Evolutionary conservation across 768 basidiomycete genomes (phyloP), one percentile per base, ranked within the genome.

Genomic region (Daedaleopsis nitida): DNA sequence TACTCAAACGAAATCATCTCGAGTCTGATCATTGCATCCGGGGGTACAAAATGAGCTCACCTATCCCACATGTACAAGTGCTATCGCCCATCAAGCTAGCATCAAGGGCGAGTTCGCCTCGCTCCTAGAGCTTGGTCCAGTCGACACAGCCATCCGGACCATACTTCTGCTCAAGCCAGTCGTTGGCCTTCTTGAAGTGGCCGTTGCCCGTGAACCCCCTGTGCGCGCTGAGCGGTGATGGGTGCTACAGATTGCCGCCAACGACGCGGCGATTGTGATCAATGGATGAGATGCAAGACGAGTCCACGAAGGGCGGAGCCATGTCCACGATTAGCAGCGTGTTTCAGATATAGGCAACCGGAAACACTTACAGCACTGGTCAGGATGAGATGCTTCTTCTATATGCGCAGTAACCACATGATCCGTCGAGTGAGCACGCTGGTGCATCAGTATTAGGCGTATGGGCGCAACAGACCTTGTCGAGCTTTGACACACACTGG

Each of bases 161-260:
- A 69, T 97, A 96, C 67, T 85, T 86, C 59, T 80, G 69, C 71
- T 84, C 83, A 24, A 98, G 77, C 96, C 96, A 98, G 57, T 88
- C 83, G 70, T 97, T 96, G 45, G 94, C 91, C 60, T 83, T 77
- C 69, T 81, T 85, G 78, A 98, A 98, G 75, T 97, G 96, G 52
- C 85, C 86, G 72, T 95, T 96, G 52, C 92, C 94, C 64, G 92
- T 73, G 77, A 96, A 97, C 11, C 95, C 94, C 59, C 81, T 81
- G 64, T 82, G 75, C 4, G 89, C 94, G 55, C 89, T 87, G 17
- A 86, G 75, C 7, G 94, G 95, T 32, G 90, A 93, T 17, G 94
- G 94, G 75, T 97, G 94, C 84, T 91, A 74, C 35, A 48, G 3
- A 24, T 37, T 24, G 34, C 62, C 16, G 74, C 73, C 67, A 47